Percentiles rank a stretch among this genome's conserved stretches.
These are phyloP conservation scores for Lepidium africanum DNA, from an alignment of 345 rosid species.

Conservation along the genomic window DNA sequence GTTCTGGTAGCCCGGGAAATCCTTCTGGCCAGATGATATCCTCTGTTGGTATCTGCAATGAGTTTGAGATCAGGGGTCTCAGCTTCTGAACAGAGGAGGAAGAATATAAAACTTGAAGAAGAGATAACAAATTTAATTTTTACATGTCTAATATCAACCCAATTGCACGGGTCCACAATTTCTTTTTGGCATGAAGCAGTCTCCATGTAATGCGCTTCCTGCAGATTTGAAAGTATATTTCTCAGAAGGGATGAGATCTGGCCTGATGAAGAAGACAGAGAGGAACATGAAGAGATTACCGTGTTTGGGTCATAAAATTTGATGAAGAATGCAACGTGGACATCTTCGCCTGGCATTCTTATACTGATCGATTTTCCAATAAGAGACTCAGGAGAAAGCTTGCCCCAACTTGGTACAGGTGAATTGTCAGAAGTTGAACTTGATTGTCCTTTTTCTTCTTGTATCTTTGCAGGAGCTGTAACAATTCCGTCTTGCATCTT, in stretches of 20 bases:
- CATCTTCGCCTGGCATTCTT: neutral
- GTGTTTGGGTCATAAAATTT: neutral
- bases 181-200: neutral
- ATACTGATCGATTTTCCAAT: neutral
- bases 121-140: neutral
- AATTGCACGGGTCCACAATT: neutral
- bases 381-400: conserved; percentile 19
- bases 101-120: neutral
- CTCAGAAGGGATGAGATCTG: conserved; percentile 12
- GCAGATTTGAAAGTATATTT: neutral
- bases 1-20: conserved; percentile 31
- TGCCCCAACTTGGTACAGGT: conserved; percentile 10
- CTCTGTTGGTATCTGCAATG: conserved; percentile 49
- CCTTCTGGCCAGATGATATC: conserved; percentile 54
- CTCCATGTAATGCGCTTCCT: conserved; percentile 14
- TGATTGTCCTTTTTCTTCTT: neutral
- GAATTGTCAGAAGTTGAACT: neutral
- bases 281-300: conserved; percentile 9
- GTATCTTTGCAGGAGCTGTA: too few species aligned
- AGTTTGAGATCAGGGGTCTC: conserved; percentile 13
- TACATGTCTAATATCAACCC: conserved; percentile 29
- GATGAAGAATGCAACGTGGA: neutral
- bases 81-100: neutral
- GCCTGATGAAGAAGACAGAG: conserved; percentile 9
- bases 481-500: too few species aligned